Conservation (phyloP, 495 filamentous ascomycete genomes). For the Trichoderma erinaceum region DNA sequence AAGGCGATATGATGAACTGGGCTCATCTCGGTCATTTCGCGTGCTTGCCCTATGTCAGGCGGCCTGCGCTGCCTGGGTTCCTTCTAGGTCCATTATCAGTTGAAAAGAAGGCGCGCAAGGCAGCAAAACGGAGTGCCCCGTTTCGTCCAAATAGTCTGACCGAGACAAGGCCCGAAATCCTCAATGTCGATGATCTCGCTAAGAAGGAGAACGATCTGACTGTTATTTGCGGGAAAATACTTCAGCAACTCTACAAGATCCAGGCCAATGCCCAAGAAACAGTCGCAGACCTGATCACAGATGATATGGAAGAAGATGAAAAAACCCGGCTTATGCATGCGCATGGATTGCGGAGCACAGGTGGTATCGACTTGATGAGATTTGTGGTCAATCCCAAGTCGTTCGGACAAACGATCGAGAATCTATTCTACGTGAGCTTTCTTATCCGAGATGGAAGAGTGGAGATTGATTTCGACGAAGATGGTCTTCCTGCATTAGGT, state of each 20-base stretch:
- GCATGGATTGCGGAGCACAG: constrained; percentile 53
- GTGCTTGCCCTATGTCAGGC: constrained; percentile 61
- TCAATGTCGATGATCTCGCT: constrained; percentile 64
- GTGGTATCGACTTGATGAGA: constrained; percentile 66
- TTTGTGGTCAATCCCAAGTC: constrained; percentile 84
- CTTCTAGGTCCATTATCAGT: constrained; percentile 85
- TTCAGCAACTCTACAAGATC: constrained; percentile 39
- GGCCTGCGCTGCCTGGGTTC: constrained; percentile 76
- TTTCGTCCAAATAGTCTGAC: constrained; percentile 56
- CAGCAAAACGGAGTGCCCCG: constrained; percentile 57
- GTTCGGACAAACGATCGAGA: constrained; percentile 95
- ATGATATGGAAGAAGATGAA: constrained; percentile 31
- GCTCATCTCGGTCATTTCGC: constrained; percentile 71
- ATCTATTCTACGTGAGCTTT: constrained; percentile 95
- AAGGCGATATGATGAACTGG: constrained; percentile 83
- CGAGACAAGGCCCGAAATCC: constrained; percentile 66
- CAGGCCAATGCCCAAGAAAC: constrained; percentile 37
- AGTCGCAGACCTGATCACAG: constrained; percentile 34
- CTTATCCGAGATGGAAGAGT: constrained; percentile 79
- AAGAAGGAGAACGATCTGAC: constrained; percentile 73
- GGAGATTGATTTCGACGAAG: constrained; percentile 56
- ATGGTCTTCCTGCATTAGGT: constrained; percentile 68
- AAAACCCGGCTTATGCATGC: constrained; percentile 43
- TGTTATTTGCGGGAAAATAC: constrained; percentile 57
- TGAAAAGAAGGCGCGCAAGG: constrained; percentile 69